A percentile compares a stretch with the other conserved stretches of the same genome.
Evolutionary conservation across 768 basidiomycete genomes (phyloP).

Genomic region (Trametes cingulata): DNA sequence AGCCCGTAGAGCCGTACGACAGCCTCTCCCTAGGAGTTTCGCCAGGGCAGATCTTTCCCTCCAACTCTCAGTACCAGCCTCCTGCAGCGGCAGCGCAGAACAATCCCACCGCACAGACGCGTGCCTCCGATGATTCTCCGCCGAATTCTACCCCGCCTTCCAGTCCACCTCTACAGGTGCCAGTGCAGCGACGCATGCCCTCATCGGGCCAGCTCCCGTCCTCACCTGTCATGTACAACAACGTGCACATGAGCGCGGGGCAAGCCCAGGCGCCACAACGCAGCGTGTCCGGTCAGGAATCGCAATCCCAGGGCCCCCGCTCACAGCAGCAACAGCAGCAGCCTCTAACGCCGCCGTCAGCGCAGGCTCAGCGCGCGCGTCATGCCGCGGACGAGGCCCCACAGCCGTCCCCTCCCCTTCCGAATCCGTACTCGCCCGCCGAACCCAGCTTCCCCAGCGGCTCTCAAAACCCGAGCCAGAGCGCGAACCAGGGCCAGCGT

Average conservation of each 20-base stretch:
- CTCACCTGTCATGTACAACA: constrained; percentile 11
- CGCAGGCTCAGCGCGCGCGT: background rate
- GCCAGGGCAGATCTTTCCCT: constrained; percentile 36
- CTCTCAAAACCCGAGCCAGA: background rate
- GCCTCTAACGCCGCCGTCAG: background rate
- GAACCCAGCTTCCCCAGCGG: background rate
- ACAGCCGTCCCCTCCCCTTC: constrained; percentile 6
- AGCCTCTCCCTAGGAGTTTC: constrained; percentile 28
- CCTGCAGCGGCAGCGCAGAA: constrained; percentile 9
- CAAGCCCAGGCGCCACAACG: background rate
- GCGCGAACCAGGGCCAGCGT: background rate
- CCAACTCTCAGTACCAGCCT: constrained; percentile 22
- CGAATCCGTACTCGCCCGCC: constrained; percentile 14
- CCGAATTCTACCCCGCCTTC: background rate
- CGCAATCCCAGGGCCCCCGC: background rate
- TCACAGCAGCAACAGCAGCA: background rate
- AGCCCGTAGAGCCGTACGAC: constrained; percentile 8
- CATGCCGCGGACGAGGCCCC: background rate
- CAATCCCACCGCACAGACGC: constrained; percentile 5
- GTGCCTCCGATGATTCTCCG: constrained; percentile 6
- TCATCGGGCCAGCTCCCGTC: constrained; percentile 7
- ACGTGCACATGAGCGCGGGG: constrained; percentile 11
- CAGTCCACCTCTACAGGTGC: constrained; percentile 16
- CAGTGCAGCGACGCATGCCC: constrained; percentile 13
- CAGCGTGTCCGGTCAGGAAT: too few relatives aligned